Evolutionary conservation across 2,329 filamentous ascomycete genomes (phyloP).

Genomic region (Helotiales sp.): DNA sequence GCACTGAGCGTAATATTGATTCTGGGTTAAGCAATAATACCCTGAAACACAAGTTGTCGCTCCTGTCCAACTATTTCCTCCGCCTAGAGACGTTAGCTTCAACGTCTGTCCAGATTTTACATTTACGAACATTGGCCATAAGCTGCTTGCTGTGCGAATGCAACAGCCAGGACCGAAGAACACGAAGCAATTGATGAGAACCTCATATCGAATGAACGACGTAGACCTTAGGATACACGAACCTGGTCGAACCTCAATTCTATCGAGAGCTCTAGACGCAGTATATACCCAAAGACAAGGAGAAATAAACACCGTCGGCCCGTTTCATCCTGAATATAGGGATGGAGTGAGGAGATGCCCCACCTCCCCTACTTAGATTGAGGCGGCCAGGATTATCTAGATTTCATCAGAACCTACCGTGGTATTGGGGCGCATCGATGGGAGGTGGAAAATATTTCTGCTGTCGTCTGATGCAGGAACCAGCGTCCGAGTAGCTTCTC

Average conservation of each 20-base stretch:
- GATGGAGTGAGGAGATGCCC: neutral
- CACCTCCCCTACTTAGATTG: neutral
- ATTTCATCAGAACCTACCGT: neutral
- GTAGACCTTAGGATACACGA: neutral
- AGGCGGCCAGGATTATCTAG: neutral
- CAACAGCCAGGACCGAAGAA: conserved; percentile 1
- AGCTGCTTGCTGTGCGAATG: conserved; percentile 7
- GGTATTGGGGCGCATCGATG: neutral
- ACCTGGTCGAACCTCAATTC: neutral
- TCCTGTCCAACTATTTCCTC: conserved; percentile 16
- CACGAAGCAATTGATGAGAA: conserved; percentile 6
- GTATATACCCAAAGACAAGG: neutral
- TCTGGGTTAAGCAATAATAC: conserved; percentile 18
- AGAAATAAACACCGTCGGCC: neutral
- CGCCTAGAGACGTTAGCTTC: conserved; percentile 8
- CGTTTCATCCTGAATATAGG: neutral
- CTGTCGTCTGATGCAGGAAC: neutral
- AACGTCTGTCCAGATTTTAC: no score
- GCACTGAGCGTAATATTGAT: conserved; percentile 21
- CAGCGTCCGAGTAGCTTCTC: neutral
- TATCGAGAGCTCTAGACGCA: neutral
- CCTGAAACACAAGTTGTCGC: conserved; percentile 17
- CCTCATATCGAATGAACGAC: conserved; percentile 12
- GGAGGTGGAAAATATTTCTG: neutral
- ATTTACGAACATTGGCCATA: conserved; percentile 15